These are phyloP conservation scores for Trapa incisa DNA, from an alignment of 345 rosid genomes.

Conservation along the genomic window DNA sequence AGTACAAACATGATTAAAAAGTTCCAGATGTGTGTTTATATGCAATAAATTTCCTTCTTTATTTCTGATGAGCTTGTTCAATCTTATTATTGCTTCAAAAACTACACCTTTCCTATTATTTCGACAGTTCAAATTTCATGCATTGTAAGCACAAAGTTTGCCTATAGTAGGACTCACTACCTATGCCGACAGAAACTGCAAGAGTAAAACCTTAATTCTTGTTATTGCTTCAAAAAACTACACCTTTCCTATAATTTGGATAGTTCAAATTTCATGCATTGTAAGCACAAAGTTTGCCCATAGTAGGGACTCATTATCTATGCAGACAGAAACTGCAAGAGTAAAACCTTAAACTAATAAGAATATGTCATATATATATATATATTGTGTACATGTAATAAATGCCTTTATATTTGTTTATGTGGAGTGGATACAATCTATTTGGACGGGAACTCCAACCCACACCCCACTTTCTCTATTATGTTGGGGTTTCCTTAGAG, in stretches of 20 bases:
- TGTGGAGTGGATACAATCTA: not conserved
- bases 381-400: not conserved
- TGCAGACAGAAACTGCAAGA: not conserved
- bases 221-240: not conserved
- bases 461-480: not conserved
- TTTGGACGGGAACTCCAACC: not conserved
- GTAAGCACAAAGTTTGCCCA: not conserved
- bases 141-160: not conserved
- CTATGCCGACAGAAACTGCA: not conserved
- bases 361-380: not conserved
- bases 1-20: not conserved
- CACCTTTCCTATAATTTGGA: not conserved
- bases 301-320: not conserved
- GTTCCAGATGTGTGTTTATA: not conserved
- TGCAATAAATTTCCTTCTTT: not conserved
- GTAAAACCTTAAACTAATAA: not conserved
- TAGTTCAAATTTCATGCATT: not conserved
- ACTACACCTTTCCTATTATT: not conserved
- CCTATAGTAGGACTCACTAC: not conserved
- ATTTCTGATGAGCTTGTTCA: slow-evolving; percentile 2
- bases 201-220: not conserved
- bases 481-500: not conserved
- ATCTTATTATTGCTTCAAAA: not conserved
- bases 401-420: not conserved
- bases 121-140: not conserved